Conservation (phyloP, 2,329 filamentous ascomycete genomes). For the Aspergillus latus region DNA sequence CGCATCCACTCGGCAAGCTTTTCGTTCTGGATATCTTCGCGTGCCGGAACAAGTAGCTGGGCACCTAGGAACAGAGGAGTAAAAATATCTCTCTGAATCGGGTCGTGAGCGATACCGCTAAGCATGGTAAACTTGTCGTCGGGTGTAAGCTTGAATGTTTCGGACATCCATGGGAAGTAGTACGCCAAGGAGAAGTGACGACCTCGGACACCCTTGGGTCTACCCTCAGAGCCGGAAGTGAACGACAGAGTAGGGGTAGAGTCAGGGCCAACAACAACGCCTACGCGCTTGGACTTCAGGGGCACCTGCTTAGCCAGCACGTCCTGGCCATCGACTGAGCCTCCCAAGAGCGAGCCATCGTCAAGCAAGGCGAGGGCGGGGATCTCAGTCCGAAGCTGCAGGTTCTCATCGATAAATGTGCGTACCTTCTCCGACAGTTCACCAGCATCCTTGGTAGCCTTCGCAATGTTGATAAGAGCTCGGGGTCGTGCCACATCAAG, state of each 20-base stretch:
- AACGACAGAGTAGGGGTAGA: slow-evolving; percentile 74
- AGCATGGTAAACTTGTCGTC: slow-evolving; percentile 79
- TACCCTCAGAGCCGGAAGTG: slow-evolving; percentile 71
- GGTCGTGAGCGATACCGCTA: slow-evolving; percentile 72
- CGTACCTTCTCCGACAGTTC: slow-evolving; percentile 59
- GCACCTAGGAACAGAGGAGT: slow-evolving; percentile 86
- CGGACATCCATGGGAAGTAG: slow-evolving; percentile 92
- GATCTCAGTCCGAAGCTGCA: slow-evolving; percentile 71
- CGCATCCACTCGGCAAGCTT: slow-evolving; percentile 85
- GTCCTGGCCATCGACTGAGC: slow-evolving; percentile 64
- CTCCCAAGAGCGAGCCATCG: slow-evolving; percentile 71
- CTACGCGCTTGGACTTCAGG: slow-evolving; percentile 59
- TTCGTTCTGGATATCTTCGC: slow-evolving; percentile 84
- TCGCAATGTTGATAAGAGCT: slow-evolving; percentile 70
- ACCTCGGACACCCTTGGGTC: slow-evolving; percentile 83
- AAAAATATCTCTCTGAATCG: slow-evolving; percentile 71
- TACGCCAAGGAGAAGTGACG: slow-evolving; percentile 81
- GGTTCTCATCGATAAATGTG: slow-evolving; percentile 69
- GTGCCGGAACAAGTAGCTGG: slow-evolving; percentile 72
- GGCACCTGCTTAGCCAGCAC: slow-evolving; percentile 58
- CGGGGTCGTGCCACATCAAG: slow-evolving; percentile 75
- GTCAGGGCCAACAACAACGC: slow-evolving; percentile 81
- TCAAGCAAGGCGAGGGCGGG: slow-evolving; percentile 71
- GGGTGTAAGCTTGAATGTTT: slow-evolving; percentile 71
- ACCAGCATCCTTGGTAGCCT: slow-evolving; percentile 68